Evolutionary conservation across 2,329 filamentous ascomycete species (phyloP).

Genomic region (Fusarium nodosum): DNA sequence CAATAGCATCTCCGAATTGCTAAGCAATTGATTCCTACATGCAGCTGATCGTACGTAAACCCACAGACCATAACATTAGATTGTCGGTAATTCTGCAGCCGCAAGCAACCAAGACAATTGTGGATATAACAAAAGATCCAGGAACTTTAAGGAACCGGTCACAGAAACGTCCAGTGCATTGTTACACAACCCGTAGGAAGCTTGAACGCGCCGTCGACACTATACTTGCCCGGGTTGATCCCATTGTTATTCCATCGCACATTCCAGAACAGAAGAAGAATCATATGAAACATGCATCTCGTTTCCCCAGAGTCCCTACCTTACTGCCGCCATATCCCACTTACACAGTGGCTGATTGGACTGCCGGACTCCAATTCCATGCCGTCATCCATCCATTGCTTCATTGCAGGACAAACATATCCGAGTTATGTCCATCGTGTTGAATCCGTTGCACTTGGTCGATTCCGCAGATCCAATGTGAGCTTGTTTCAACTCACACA

Average conservation of each 20-base stretch:
- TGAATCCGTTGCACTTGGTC: slow-evolving; percentile 1
- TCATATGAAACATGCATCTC: slow-evolving; percentile 25
- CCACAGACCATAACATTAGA: neutral
- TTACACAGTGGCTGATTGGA: slow-evolving; percentile 25
- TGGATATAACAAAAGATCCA: neutral
- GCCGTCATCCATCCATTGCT: neutral
- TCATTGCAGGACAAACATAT: slow-evolving; percentile 26
- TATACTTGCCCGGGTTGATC: neutral
- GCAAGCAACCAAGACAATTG: neutral
- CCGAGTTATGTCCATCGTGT: slow-evolving; percentile 33
- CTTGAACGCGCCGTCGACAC: neutral
- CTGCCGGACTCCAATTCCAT: neutral
- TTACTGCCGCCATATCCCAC: slow-evolving; percentile 21
- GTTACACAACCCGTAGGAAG: neutral
- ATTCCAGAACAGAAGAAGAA: slow-evolving; percentile 25
- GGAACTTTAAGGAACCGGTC: neutral
- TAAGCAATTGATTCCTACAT: slow-evolving; percentile 12
- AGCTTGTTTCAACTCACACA: slow-evolving; percentile 2
- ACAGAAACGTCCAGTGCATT: no score
- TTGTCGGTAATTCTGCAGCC: neutral
- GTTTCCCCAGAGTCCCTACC: neutral
- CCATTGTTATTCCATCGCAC: neutral
- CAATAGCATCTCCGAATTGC: slow-evolving; percentile 27
- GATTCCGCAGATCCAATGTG: slow-evolving; percentile 15
- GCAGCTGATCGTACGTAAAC: slow-evolving; percentile 15